Conservation (phyloP, 1,284 basidiomycete genomes). For the Quambalaria eucalypti region DNA sequence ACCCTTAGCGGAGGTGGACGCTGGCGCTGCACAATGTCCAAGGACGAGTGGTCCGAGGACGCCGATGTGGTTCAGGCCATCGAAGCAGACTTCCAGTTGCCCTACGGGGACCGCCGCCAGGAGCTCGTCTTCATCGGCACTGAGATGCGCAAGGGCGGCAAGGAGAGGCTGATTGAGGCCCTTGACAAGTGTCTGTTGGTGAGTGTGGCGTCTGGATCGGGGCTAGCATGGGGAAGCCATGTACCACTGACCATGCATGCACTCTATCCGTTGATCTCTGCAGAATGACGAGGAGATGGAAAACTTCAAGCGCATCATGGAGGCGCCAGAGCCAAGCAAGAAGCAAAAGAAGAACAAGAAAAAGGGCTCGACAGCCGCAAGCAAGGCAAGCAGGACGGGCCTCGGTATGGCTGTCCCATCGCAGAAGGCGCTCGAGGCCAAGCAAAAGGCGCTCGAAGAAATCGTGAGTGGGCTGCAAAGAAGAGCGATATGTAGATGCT, state of each 20-base stretch:
- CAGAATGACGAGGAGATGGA: too few relatives aligned
- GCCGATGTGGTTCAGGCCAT: conserved; percentile 47
- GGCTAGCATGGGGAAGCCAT: too few relatives aligned
- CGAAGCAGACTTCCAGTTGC: conserved; percentile 48
- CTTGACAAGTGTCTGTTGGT: conserved; percentile 47
- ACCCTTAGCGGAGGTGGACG: conserved; percentile 48
- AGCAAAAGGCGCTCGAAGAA: conserved; percentile 42
- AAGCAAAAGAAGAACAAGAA: conserved; percentile 12
- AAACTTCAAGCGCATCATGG: conserved; percentile 49
- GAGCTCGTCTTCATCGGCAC: conserved; percentile 49
- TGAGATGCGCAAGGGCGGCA: conserved; percentile 36
- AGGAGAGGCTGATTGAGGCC: conserved; percentile 42
- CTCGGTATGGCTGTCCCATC: too few relatives aligned
- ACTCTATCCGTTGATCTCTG: too few relatives aligned
- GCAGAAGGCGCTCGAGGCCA: conserved; percentile 10
- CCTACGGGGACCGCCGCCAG: conserved; percentile 51
- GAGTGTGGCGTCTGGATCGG: conserved; percentile 50
- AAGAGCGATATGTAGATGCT: too few relatives aligned
- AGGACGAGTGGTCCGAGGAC: conserved; percentile 48
- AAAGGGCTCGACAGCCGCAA: too few relatives aligned
- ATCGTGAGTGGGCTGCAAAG: too few relatives aligned
- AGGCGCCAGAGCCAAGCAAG: too few relatives aligned
- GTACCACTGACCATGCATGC: too few relatives aligned
- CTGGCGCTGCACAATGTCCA: conserved; percentile 49
- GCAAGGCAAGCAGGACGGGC: too few relatives aligned